These are phyloP conservation scores for Boletus barrowsii DNA, from an alignment of 768 basidiomycete genomes.

Conservation along the genomic window DNA sequence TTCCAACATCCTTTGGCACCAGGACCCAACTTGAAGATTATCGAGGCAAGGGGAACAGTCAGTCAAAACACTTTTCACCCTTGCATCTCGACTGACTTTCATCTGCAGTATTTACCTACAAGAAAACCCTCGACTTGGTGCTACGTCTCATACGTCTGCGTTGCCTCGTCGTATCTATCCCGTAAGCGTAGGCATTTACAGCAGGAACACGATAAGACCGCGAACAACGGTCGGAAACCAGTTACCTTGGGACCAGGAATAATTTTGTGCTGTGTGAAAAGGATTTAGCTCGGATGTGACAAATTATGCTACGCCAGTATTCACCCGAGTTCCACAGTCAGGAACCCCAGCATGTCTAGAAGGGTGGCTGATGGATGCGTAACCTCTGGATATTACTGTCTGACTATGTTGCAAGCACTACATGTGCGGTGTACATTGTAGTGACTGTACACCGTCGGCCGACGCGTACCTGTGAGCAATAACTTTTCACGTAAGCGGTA, in stretches of 20 bases:
- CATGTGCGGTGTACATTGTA: too few species aligned
- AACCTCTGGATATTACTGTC: too few species aligned
- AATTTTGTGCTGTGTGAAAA: too few species aligned
- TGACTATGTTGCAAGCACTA: too few species aligned
- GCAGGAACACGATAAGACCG: too few species aligned
- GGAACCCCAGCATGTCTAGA: too few species aligned
- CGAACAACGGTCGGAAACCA: too few species aligned
- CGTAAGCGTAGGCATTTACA: slow-evolving; percentile 52
- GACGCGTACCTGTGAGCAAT: background rate
- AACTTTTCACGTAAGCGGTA: background rate
- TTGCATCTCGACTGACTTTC: slow-evolving; percentile 35
- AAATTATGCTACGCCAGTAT: too few species aligned
- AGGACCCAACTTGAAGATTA: slow-evolving; percentile 27
- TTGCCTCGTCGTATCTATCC: slow-evolving; percentile 61
- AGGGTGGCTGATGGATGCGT: too few species aligned
- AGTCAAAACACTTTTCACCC: slow-evolving; percentile 21
- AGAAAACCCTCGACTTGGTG: slow-evolving; percentile 63
- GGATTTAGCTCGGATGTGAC: too few species aligned
- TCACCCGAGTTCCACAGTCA: too few species aligned
- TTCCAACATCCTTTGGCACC: background rate
- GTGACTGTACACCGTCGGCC: background rate
- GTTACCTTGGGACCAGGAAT: too few species aligned
- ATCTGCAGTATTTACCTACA: slow-evolving; percentile 60
- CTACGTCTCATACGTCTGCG: slow-evolving; percentile 49
- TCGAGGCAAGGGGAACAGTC: slow-evolving; percentile 51